Percentiles rank a stretch among this genome's conserved stretches.
Evolutionary conservation across 495 filamentous ascomycete species (phyloP).

Genomic region (Talaromyces thailandensis): DNA sequence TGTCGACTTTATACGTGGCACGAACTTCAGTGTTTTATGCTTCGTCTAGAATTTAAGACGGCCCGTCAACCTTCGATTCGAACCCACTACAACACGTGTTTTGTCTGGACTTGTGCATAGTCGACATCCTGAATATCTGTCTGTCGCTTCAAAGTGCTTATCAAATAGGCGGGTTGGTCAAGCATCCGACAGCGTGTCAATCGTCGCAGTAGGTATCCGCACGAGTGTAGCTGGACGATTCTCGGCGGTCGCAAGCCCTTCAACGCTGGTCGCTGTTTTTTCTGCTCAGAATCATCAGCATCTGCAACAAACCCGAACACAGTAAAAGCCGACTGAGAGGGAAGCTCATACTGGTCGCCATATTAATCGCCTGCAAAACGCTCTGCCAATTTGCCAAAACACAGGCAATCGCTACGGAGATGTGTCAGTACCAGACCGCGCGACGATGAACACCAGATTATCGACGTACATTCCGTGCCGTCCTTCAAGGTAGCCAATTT

Average conservation of each 20-base stretch:
- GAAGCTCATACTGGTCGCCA: slow-evolving; percentile 75
- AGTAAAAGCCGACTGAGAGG: background rate
- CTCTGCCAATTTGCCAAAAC: slow-evolving; percentile 96
- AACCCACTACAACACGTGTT: background rate
- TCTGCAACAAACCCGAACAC: background rate
- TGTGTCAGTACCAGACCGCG: slow-evolving; percentile 9
- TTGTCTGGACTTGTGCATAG: background rate
- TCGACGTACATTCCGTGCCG: slow-evolving; percentile 73
- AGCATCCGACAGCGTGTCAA: background rate
- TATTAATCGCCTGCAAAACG: slow-evolving; percentile 84
- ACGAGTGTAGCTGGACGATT: slow-evolving; percentile 3
- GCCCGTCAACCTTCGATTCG: background rate
- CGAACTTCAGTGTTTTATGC: background rate
- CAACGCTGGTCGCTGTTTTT: background rate
- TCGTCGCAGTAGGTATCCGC: slow-evolving; percentile 2
- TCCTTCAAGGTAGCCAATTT: slow-evolving; percentile 83
- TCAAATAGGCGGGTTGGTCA: background rate
- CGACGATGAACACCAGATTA: background rate
- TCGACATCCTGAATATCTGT: background rate
- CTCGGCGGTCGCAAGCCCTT: background rate
- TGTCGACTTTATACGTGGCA: background rate
- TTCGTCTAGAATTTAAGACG: background rate
- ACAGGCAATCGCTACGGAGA: slow-evolving; percentile 66
- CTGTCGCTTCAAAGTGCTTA: background rate
- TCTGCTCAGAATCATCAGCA: slow-evolving; percentile 1